These are phyloP conservation scores for Metarhizium rileyi DNA, from an alignment of 2,329 filamentous ascomycete species.

Conservation along the genomic window DNA sequence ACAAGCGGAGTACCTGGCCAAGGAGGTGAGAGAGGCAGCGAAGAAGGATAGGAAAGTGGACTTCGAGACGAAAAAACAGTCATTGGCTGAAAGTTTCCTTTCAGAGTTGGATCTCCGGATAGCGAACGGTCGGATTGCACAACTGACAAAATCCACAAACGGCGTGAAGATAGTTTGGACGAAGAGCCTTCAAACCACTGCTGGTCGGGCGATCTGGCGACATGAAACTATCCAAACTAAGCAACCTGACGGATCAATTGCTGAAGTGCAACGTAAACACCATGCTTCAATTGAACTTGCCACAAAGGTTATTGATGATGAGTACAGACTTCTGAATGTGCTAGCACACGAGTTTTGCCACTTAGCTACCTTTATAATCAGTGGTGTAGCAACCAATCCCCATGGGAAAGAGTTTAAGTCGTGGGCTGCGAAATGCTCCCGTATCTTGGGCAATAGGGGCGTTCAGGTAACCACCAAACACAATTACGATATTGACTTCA, in stretches of 20 bases:
- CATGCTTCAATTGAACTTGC: constrained; percentile 82
- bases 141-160: constrained; percentile 52
- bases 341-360: constrained; percentile 98
- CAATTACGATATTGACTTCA: constrained; percentile 81
- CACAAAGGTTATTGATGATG: constrained; percentile 74
- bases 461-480: constrained; percentile 85
- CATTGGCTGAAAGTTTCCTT: constrained; percentile 55
- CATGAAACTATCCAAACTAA: constrained; percentile 41
- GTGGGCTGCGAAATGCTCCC: constrained; percentile 52
- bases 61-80: constrained; percentile 54
- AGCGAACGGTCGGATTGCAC: constrained; percentile 47
- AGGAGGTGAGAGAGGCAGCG: constrained; percentile 51
- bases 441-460: constrained; percentile 48
- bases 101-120: constrained; percentile 57
- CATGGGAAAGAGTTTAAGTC: constrained; percentile 78
- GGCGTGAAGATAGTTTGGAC: constrained; percentile 66
- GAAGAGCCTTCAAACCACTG: constrained; percentile 70
- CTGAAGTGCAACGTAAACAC: constrained; percentile 30
- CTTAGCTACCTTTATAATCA: constrained; percentile 83
- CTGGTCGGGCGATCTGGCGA: constrained; percentile 66
- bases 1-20: constrained; percentile 13
- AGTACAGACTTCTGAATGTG: constrained; percentile 72
- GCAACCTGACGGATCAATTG: constrained; percentile 14
- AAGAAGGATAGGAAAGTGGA: constrained; percentile 38
- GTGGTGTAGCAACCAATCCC: constrained; percentile 61